phyloP scores from a whole-genome alignment of 2,329 filamentous ascomycete species.

The Gyromitra esculenta region DNA sequence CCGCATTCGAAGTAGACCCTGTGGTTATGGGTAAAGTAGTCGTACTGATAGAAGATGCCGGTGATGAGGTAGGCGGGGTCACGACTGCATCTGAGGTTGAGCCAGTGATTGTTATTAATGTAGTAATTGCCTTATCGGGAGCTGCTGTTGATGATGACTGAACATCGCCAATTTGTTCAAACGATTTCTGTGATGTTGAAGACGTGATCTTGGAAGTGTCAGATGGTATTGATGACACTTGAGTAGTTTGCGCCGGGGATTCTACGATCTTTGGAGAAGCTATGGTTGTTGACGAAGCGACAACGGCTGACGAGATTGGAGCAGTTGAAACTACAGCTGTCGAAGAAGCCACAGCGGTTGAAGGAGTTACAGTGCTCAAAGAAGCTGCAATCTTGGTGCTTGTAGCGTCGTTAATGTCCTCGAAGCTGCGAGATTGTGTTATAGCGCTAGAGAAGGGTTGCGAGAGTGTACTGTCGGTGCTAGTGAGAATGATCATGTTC shows the following conservation, averaged over 20 bases:
- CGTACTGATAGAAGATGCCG: neutral
- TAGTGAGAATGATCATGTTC: conserved; percentile 13
- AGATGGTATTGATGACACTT: neutral
- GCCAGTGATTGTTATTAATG: neutral
- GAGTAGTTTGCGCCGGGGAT: neutral
- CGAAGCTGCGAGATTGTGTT: conserved; percentile 6
- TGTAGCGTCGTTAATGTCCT: conserved; percentile 15
- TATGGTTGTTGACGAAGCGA: neutral
- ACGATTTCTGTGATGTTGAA: conserved; percentile 2
- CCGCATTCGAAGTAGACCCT: conserved; percentile 20
- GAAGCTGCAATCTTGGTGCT: neutral
- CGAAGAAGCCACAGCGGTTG: neutral
- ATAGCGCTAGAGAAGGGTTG: conserved; percentile 8
- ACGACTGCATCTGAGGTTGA: conserved; percentile 8
- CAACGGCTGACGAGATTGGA: neutral
- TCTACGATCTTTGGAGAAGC: neutral
- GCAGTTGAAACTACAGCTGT: neutral
- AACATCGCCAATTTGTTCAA: neutral
- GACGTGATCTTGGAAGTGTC: neutral
- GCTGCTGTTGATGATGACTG: neutral
- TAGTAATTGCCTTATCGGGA: neutral
- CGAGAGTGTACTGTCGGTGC: neutral
- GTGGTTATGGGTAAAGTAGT: neutral
- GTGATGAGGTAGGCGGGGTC: neutral
- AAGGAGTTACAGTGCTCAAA: neutral